A percentile compares a stretch with the other conserved stretches of the same genome.
Conservation (phyloP, 2,329 filamentous ascomycete species). For the Colletotrichum siamense region DNA sequence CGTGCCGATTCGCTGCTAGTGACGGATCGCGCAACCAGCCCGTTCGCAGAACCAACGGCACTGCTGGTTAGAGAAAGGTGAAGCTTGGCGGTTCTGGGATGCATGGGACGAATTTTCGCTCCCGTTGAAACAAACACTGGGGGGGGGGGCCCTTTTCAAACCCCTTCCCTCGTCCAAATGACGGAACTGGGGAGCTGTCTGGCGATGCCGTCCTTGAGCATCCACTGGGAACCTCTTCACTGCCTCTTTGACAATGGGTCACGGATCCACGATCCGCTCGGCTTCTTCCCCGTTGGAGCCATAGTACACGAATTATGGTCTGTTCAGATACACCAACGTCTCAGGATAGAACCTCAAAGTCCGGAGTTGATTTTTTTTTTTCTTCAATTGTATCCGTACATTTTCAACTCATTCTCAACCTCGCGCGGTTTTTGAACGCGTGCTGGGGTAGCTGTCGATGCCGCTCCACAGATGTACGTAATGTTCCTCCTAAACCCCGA, state of each 20-base stretch:
- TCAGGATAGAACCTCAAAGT: neutral
- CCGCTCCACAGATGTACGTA: constrained; percentile 7
- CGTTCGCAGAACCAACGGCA: neutral
- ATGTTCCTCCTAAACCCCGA: constrained; percentile 1
- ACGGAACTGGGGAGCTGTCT: neutral
- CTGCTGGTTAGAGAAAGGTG: neutral
- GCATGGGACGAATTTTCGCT: constrained; percentile 10
- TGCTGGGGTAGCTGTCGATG: neutral
- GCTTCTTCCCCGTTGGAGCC: neutral
- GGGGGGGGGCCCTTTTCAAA: neutral
- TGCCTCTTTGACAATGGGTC: constrained; percentile 6
- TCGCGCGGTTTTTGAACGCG: neutral
- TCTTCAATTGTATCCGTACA: neutral
- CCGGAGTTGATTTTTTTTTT: neutral
- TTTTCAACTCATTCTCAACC: neutral
- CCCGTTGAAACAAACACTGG: constrained; percentile 20
- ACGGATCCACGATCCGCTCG: neutral
- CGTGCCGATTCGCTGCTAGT: neutral
- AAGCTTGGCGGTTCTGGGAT: constrained; percentile 11
- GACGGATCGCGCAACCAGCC: neutral
- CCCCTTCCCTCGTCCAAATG: neutral
- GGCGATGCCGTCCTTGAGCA: neutral
- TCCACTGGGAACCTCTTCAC: neutral
- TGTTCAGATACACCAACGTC: neutral
- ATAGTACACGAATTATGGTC: neutral